Base-by-base conservation (phyloP, 495 filamentous ascomycete genomes). In the Penicillium subrubescens region DNA sequence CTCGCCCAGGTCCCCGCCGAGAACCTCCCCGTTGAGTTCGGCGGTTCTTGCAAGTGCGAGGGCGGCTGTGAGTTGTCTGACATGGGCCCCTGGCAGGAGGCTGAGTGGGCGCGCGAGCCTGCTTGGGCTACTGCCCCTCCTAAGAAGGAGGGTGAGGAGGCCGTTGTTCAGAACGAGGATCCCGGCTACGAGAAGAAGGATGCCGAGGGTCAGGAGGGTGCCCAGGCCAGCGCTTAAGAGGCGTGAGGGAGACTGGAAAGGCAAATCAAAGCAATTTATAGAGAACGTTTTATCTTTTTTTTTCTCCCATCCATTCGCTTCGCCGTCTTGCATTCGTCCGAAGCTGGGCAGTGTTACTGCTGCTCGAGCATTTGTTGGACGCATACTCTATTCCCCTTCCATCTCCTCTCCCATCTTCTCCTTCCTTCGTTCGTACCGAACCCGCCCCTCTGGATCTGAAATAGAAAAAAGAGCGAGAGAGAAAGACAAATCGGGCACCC, bases 41-140 rank as follows among this genome's bases (percentile, higher is more conserved):
- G 96, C 54, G 95, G 95, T 35, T 81, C 73, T 19, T 99, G 95
- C 77, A 69, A 88, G 56, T 99, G 95, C 74, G 75, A 82, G 41
- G 93, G 92, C 53, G 94, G 95, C 39, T 99, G 95, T 79, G 80
- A 84, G 75, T 73, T 97, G 62, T 96, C 92, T 75, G 95, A 99
- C 69, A 86, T 86, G 63, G 95, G 95, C 52, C 95, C 95, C 51
- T 99, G 95, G 95, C 86, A 90, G 64, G 95, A 98, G 65, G 64
- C 86, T 23, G 76, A 93, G 76, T 95, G 87, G 86, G 79, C 85
- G 21, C 85, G 80, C 60, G 79, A 89, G 23, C 86, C 91, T 62
- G 88, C 90, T 77, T 94, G 90, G 91, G 87, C 81, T 48, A 73
- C 74, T 61, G 62, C 81, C 33, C 62, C 81, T 37, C 63, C 69